A percentile compares a stretch with the other conserved stretches of the same genome.
phyloP scores from a whole-genome alignment of 2,329 filamentous ascomycete species.

The Lachnellula subtilissima region DNA sequence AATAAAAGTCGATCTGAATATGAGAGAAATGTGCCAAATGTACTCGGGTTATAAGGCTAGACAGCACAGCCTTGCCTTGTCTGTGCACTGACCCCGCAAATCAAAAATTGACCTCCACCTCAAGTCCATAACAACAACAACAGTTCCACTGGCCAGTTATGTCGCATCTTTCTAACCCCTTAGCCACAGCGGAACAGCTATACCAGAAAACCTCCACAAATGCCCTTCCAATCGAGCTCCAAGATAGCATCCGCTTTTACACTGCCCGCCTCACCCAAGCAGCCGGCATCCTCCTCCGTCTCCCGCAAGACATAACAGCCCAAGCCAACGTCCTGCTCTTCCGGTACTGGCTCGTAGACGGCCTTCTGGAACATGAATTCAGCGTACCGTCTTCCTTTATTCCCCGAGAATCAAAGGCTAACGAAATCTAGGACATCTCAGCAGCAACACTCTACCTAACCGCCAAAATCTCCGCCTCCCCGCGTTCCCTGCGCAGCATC shows the following conservation, averaged over 20 bases:
- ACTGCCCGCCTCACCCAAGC: slow-evolving; percentile 72
- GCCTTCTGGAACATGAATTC: slow-evolving; percentile 54
- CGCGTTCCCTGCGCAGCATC: slow-evolving; percentile 73
- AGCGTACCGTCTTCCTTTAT: slow-evolving; percentile 19
- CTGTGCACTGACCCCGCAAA: not conserved
- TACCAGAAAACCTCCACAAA: slow-evolving; percentile 50
- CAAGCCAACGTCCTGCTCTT: slow-evolving; percentile 79
- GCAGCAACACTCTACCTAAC: slow-evolving; percentile 76
- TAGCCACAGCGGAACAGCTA: slow-evolving; percentile 69
- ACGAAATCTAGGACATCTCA: slow-evolving; percentile 62
- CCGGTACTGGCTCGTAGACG: slow-evolving; percentile 66
- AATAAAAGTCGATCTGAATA: not conserved
- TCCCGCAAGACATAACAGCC: slow-evolving; percentile 81
- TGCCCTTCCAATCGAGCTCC: slow-evolving; percentile 61
- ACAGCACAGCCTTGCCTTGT: not conserved
- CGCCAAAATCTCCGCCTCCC: slow-evolving; percentile 74
- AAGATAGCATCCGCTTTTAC: slow-evolving; percentile 66
- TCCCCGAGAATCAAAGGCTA: slow-evolving; percentile 15
- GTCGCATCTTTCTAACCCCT: slow-evolving; percentile 63
- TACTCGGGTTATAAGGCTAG: not conserved
- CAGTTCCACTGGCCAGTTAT: slow-evolving; percentile 32
- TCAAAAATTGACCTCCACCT: not conserved
- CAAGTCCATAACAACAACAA: not conserved
- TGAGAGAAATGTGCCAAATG: no score
- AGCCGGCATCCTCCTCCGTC: slow-evolving; percentile 72